Conservation (phyloP, 2,329 filamentous ascomycete species). For the Fusarium sp. region DNA sequence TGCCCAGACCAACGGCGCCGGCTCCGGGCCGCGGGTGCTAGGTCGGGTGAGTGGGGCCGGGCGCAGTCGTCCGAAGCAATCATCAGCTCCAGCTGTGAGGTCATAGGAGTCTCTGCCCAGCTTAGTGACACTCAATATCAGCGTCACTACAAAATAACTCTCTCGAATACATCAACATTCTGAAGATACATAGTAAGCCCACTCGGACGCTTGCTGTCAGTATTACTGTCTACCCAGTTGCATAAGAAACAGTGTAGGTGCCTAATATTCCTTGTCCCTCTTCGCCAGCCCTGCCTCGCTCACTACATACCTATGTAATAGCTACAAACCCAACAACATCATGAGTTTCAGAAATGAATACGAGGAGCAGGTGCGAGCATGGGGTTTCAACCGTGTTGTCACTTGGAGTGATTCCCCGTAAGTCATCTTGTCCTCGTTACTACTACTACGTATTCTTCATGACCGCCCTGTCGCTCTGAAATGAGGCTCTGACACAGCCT, state of each 20-base stretch:
- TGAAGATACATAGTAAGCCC: neutral
- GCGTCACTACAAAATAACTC: conserved; percentile 16
- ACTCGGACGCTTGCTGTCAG: neutral
- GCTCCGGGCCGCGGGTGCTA: conserved; percentile 10
- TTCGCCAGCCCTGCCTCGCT: neutral
- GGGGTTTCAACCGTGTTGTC: conserved; percentile 77
- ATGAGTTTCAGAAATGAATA: conserved; percentile 48
- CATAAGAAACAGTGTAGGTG: neutral
- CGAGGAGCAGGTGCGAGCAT: conserved; percentile 73
- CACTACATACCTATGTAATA: neutral
- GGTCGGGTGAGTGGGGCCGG: conserved; percentile 31
- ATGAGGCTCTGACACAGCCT: conserved; percentile 11
- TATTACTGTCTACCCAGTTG: neutral
- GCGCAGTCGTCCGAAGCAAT: conserved; percentile 26
- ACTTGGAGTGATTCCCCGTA: conserved; percentile 79
- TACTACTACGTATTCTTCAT: neutral
- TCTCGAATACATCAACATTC: neutral
- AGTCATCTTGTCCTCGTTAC: conserved; percentile 48
- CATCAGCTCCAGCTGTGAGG: conserved; percentile 27
- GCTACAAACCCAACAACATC: neutral
- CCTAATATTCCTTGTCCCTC: neutral
- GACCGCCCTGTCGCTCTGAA: neutral
- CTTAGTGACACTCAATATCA: conserved; percentile 16
- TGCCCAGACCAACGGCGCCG: conserved; percentile 20
- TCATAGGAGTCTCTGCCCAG: conserved; percentile 23